Conservation (phyloP, 805 yeast species). For the Torulaspora maleeae region DNA sequence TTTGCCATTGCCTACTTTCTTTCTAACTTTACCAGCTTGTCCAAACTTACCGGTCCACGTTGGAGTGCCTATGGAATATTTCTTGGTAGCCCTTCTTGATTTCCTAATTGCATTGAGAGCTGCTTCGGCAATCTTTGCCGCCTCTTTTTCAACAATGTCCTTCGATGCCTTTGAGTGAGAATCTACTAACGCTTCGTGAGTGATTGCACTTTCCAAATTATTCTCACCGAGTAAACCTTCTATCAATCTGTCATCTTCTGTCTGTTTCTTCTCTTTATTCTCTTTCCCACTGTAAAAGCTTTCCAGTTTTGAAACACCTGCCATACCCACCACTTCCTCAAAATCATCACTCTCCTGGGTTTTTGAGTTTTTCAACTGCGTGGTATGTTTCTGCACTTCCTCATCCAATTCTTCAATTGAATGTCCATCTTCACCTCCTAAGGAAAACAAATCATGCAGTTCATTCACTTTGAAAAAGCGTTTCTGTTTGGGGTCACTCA, state of each 20-base stretch:
- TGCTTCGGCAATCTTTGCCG: slow-evolving; percentile 50
- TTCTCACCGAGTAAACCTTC: slow-evolving; percentile 71
- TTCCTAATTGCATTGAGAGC: slow-evolving; percentile 55
- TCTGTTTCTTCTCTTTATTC: slow-evolving; percentile 36
- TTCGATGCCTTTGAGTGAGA: slow-evolving; percentile 37
- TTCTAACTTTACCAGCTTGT: slow-evolving; percentile 58
- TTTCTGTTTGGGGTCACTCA: slow-evolving; percentile 92
- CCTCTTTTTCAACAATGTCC: slow-evolving; percentile 50
- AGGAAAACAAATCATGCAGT: slow-evolving; percentile 78
- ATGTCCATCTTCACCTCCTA: slow-evolving; percentile 61
- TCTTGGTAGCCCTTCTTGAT: slow-evolving; percentile 44
- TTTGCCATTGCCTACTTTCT: slow-evolving; percentile 8
- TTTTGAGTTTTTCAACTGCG: slow-evolving; percentile 32
- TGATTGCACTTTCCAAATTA: slow-evolving; percentile 60
- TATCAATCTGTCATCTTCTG: slow-evolving; percentile 63
- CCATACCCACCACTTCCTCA: slow-evolving; percentile 53
- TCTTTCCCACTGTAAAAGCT: slow-evolving; percentile 52
- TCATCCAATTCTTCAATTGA: slow-evolving; percentile 39
- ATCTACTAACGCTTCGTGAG: slow-evolving; percentile 73
- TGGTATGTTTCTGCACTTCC: slow-evolving; percentile 58
- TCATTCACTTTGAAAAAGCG: slow-evolving; percentile 91
- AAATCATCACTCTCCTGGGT: slow-evolving; percentile 59
- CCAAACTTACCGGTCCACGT: slow-evolving; percentile 98
- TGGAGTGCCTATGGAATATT: slow-evolving; percentile 65
- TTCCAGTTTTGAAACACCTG: slow-evolving; percentile 72